Evolutionary conservation across 2,329 filamentous ascomycete genomes (phyloP).

Genomic region (Exutisphaerella laricina): DNA sequence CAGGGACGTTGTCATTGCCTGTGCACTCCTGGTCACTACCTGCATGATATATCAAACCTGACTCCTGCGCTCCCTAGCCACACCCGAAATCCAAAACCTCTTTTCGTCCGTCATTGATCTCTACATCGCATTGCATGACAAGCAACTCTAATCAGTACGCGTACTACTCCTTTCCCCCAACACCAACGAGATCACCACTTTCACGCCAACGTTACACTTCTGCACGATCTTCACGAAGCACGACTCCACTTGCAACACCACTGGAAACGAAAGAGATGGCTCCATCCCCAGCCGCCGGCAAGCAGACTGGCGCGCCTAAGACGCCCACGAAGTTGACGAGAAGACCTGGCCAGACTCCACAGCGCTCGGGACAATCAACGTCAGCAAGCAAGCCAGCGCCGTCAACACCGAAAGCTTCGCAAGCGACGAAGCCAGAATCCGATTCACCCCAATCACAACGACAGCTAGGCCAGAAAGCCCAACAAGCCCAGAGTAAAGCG

Average conservation of each 20-base stretch:
- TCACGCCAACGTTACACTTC: slow-evolving; percentile 25
- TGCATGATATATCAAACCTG: slow-evolving; percentile 19
- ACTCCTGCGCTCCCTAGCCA: slow-evolving; percentile 17
- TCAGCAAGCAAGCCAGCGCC: slow-evolving; percentile 24
- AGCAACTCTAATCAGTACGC: slow-evolving; percentile 45
- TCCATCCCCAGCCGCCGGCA: slow-evolving; percentile 47
- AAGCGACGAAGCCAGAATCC: slow-evolving; percentile 32
- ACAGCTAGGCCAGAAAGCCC: slow-evolving; percentile 34
- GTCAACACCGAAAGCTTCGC: slow-evolving; percentile 27
- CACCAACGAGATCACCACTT: slow-evolving; percentile 43
- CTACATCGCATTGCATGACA: slow-evolving; percentile 40
- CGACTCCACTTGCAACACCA: slow-evolving; percentile 29
- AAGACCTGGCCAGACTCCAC: slow-evolving; percentile 35
- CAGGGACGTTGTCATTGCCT: slow-evolving; percentile 6
- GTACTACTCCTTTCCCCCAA: slow-evolving; percentile 49
- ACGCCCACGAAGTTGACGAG: slow-evolving; percentile 48
- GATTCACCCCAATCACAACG: slow-evolving; percentile 34
- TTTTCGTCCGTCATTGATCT: slow-evolving; percentile 16
- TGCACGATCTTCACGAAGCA: slow-evolving; percentile 19
- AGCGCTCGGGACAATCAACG: slow-evolving; percentile 21
- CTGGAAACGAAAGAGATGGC: slow-evolving; percentile 39
- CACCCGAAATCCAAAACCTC: slow-evolving; percentile 14
- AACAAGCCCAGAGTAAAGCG: slow-evolving; percentile 30
- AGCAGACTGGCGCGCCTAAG: slow-evolving; percentile 42
- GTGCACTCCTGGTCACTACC: slow-evolving; percentile 8